Base-by-base conservation (phyloP, 352 stramenopile genomes). In the Globisporangium canariense region DNA sequence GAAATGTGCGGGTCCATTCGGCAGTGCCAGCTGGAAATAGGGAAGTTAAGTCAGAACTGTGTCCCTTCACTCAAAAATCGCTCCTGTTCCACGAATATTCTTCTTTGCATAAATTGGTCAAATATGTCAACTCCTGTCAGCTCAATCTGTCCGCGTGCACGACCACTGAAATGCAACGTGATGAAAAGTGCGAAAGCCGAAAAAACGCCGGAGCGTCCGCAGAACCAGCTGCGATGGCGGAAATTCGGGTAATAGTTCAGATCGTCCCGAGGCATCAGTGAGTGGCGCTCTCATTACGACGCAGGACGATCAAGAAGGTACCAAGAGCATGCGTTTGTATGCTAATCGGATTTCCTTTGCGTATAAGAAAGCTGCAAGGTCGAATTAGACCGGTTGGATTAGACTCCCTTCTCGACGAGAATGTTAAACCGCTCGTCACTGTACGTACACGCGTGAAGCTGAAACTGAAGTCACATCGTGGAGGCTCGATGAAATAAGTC, bases 141-240 rank as follows among this genome's bases (percentile, higher is more conserved):
- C 18, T 57, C 50, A 41, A 41, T 25, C 14, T 36, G 20, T 28
- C n/a, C 9, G 16, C 30, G 4, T 41, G 14, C 36, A n/a, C 52
- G 52, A 58, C 52, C 52, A 58, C 32, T 28, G 20, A 46, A 58
- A 58, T 45, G 18, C 52, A 58, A 58, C 18, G 52, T 45, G 18
- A 18, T 32, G 52, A 45, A 28, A 28, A 18, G 14, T 18, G 50
- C 36, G 36, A 41, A 41, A 41, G 36, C 36, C 41, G 13, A 47
- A 58, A 58, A 58, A n/a, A 32, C 45, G 32, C 52, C 52, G 20
- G 52, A 11, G n/a, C 32, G 52, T 45, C 52, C 30, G 18, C 18
- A 46, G 20, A 45, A 58, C 13, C 52, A 58, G 52, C 41, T 45
- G 52, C 32, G 5, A 30, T n/a, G 18, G 16, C 50, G 32, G 50